These are phyloP conservation scores for Roridomyces roridus DNA, from an alignment of 768 basidiomycete genomes.

Conservation along the genomic window DNA sequence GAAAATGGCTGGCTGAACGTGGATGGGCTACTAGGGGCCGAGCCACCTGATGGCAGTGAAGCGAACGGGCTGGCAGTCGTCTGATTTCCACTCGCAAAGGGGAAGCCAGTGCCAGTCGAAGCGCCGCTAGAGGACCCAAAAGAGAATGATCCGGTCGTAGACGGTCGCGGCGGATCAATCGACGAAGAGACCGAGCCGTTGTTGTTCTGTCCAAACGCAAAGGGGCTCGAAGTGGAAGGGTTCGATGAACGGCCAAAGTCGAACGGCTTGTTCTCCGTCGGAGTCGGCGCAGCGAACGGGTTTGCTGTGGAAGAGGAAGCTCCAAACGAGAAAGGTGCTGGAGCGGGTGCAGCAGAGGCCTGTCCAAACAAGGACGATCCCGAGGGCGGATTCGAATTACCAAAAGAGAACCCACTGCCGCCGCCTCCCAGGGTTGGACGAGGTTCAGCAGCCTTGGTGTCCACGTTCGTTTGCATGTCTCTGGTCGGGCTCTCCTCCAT, in stretches of 20 bases:
- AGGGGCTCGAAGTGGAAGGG: slow-evolving; percentile 41
- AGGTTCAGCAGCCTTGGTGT: slow-evolving; percentile 41
- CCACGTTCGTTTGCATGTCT: slow-evolving; percentile 55
- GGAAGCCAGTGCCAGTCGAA: slow-evolving; percentile 44
- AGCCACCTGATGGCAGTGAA: slow-evolving; percentile 42
- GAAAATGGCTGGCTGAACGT: slow-evolving; percentile 59
- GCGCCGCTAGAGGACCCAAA: slow-evolving; percentile 51
- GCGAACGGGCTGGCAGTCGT: slow-evolving; percentile 48
- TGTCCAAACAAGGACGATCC: slow-evolving; percentile 42
- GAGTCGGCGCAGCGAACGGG: slow-evolving; percentile 57
- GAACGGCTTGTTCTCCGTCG: slow-evolving; percentile 53
- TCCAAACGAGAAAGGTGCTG: slow-evolving; percentile 51
- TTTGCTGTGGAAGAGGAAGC: slow-evolving; percentile 41
- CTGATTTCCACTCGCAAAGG: slow-evolving; percentile 52
- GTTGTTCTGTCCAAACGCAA: slow-evolving; percentile 54
- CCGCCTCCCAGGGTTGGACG: slow-evolving; percentile 41
- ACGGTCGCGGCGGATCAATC: slow-evolving; percentile 43
- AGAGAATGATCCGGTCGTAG: slow-evolving; percentile 51
- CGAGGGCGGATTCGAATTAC: slow-evolving; percentile 36
- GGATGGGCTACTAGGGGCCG: slow-evolving; percentile 64
- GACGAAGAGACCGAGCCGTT: slow-evolving; percentile 35
- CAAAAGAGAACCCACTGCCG: slow-evolving; percentile 54
- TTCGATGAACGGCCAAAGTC: slow-evolving; percentile 52
- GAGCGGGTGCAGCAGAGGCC: slow-evolving; percentile 33
- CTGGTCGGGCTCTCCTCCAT: slow-evolving; percentile 87